Base-by-base conservation (phyloP, 768 basidiomycete genomes). In the Termitomyces sp. region DNA sequence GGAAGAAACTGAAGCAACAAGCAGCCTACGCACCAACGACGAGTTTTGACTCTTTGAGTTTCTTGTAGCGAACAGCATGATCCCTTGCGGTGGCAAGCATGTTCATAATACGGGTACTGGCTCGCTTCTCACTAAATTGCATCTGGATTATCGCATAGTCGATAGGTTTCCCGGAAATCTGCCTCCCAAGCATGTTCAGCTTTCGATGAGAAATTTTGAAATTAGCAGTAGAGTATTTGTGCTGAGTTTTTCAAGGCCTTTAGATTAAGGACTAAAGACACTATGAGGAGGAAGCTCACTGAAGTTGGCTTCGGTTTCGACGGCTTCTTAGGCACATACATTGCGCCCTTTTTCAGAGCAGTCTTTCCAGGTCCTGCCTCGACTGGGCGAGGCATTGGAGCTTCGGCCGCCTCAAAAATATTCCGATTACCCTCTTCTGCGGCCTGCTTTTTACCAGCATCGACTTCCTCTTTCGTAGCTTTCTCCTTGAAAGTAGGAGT, bases 61-160 rank as follows among this genome's bases (percentile, higher is more conserved):
- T 83, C 74, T 95, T 94, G 66, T 88, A 87, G 39, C 84, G 78
- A 29, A 74, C 74, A 0, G 95, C 96, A 64, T 95, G 90, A 67
- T 94, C 85, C 67, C 90, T 88, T 2, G 94, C 94, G 1, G 90
- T 83, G 13, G 84, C 85, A 46, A 98, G 80, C 83, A 93, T 93
- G 63, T 87, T 90, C 81, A 92, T 87, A 58, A 99, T 84, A 59
- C 92, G 86, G 47, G 77, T 80, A 61, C 92, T 87, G 14, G 90
- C 92, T 24, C 92, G 82, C 74, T 99, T 99, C 71, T 95, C 89
- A 61, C 90, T 92, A 71, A 97, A 98, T 69, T 90, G 83, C 92
- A 98, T 95, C 66, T 99, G 96, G 57, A 98, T 76, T 68, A 99
- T 96, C 36, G 96, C 96, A 63, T 88, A 85, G 74, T 98, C 95